Base-by-base conservation (phyloP, 345 rosid genomes). In the Gossypium sturtianum region DNA sequence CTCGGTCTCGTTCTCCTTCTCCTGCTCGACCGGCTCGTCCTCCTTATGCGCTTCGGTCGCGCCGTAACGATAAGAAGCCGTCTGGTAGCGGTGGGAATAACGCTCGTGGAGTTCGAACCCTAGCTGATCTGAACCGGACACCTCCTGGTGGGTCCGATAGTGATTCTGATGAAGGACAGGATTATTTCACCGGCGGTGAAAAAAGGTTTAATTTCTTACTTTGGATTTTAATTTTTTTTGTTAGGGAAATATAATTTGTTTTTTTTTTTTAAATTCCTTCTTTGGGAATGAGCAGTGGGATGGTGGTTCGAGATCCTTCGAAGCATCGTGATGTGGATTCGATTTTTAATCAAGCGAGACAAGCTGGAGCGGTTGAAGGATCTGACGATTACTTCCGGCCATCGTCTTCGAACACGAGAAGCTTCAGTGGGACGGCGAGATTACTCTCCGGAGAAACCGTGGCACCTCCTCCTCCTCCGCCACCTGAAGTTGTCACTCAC, bases 291-390 rank as follows among this genome's bases (percentile, higher is more conserved):
- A 52, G 73, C 84, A 94, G 98, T 80, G 97, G 98, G 54, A 92
- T 94, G 97, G 84, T 89, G 76, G 93, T 92, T 47, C 93, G 90
- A 82, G 98, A 91, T 84, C 97, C 95, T 79, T 81, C 82, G 48
- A 89, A 82, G 75, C 71, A 72, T 1, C 84, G 86, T 59, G 87
- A 89, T 47, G 93, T 86, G 53, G 93, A 94, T 76, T 83, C 84
- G 2, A 82, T 94, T 59, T 93, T 95, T 44, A 77, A 80, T 66
- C 90, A 90, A 78, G 97, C 97, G 61, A 87, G 87, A 77, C 78
- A 73, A 10, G 81, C 84, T 5, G 77, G 77, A 45, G 97, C 89
- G 54, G 96, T 88, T 51, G 97, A 92, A 12, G 84, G 90, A 59
- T 87, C 89, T 58, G 78, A 74, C 73, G 93, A 86, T 80, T 47